Conservation (phyloP, 768 basidiomycete genomes). For the Hypsizygus marmoreus region DNA sequence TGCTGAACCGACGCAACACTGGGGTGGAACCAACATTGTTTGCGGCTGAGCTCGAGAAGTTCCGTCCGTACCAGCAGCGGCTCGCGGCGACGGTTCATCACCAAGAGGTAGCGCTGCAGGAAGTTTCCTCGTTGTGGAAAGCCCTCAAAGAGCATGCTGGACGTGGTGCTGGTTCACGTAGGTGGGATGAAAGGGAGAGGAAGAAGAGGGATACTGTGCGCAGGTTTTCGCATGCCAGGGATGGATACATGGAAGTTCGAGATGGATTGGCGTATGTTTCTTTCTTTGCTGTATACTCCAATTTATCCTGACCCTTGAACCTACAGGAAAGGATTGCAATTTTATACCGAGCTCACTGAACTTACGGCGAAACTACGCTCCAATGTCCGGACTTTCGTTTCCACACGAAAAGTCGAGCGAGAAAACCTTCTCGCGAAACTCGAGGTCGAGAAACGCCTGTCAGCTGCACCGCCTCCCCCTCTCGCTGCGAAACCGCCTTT, state of each 20-base stretch:
- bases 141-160: constrained; percentile 71
- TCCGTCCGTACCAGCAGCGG: constrained; percentile 86
- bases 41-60: constrained; percentile 93
- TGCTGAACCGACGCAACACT: constrained; percentile 85
- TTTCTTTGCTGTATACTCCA: constrained; percentile 3
- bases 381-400: constrained; percentile 64
- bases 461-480: constrained; percentile 47
- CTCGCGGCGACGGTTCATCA: constrained; percentile 76
- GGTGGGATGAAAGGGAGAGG: constrained; percentile 83
- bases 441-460: constrained; percentile 69
- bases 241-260: constrained; percentile 84
- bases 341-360: constrained; percentile 80
- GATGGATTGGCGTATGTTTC: constrained; percentile 77
- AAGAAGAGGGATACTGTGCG: constrained; percentile 73
- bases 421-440: constrained; percentile 66
- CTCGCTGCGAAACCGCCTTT: constrained; percentile 51
- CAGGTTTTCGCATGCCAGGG: constrained; percentile 74
- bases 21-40: constrained; percentile 87
- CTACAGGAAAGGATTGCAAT: constrained; percentile 81
- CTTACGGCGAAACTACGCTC: constrained; percentile 58
- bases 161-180: constrained; percentile 73
- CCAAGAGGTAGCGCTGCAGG: constrained; percentile 72
- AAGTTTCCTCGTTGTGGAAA: constrained; percentile 76
- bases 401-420: constrained; percentile 67
- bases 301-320: constrained; percentile 12